Base-by-base conservation (phyloP, 2,329 filamentous ascomycete species). In the Neopestalotiopsis sp. region DNA sequence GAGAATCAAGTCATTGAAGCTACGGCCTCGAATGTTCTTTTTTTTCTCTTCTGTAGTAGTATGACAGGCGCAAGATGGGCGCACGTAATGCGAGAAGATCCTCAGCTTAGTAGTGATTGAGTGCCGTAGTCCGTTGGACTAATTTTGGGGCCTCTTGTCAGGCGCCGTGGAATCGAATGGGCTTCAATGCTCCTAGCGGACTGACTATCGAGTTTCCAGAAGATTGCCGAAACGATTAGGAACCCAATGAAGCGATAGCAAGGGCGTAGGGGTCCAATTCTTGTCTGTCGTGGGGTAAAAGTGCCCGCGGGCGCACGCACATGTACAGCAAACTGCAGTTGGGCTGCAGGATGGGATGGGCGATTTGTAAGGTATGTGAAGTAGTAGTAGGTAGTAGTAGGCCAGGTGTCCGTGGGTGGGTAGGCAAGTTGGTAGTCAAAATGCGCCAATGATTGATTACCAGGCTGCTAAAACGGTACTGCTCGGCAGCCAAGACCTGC, bases 221-320 rank as follows among this genome's bases (percentile, higher is more conserved):
- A 57, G 45, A 56, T 28, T 24, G 17, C 64, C 28, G 32, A 57
- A 34, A 38, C 10, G 17, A 45, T 40, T 28, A 30, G 64, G 34
- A 57, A 58, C 56, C 65, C 65, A 67, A 67, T 67, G 38, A 61
- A 56, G 32, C 20, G 65, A 49, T 67, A 61, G 45, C 45, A 52
- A 52, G 20, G 17, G 17, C 45, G 45, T 52, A 52, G 30, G 52
- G 65, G 65, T 67, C 65, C 52, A 66, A 52, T 24, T 10, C 45
- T 42, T 34, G 52, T 14, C 52, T 40, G 61, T 67, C 58, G 66
- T 67, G 66, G 66, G 57, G 66, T 62, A 67, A 56, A 49, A 62
- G 66, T 52, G 66, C 52, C 61, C 61, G 61, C 38, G 14, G 20
- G 61, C 61, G 34, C 59, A 34, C 24, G 28, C 24, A 28, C 20